These are phyloP conservation scores for Purshia tridentata DNA, from an alignment of 306 rosid genomes.

Conservation along the genomic window DNA sequence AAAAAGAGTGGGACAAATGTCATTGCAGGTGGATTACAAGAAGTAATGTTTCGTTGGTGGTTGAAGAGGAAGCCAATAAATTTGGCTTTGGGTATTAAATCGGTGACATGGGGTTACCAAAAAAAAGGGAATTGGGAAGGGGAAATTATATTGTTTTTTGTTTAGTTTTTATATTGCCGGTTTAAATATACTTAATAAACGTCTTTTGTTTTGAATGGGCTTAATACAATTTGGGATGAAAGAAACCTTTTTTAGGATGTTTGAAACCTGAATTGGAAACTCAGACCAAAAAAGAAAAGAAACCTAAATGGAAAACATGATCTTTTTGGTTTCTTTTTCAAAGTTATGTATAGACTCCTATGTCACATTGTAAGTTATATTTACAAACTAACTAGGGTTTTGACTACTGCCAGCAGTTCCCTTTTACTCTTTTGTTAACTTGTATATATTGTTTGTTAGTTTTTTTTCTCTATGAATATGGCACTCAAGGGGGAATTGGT, in stretches of 20 bases:
- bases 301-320: background rate
- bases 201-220: background rate
- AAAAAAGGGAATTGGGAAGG: background rate
- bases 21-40: too few relatives aligned
- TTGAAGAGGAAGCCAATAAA: too few relatives aligned
- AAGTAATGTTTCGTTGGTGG: too few relatives aligned
- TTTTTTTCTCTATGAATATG: background rate
- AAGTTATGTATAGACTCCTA: background rate
- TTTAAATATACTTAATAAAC: background rate
- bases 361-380: background rate
- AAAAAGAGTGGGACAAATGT: too few relatives aligned
- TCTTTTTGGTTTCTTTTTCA: background rate
- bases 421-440: background rate
- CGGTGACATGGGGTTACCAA: background rate
- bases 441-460: background rate
- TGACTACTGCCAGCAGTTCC: background rate
- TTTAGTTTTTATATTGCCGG: background rate
- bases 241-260: background rate
- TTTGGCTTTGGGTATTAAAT: background rate
- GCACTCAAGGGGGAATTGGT: background rate
- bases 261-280: background rate
- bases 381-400: background rate
- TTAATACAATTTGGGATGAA: background rate
- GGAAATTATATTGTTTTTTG: background rate
- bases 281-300: too few relatives aligned